phyloP scores from a whole-genome alignment of 75 land plant genomes.

The Pinus taeda region DNA sequence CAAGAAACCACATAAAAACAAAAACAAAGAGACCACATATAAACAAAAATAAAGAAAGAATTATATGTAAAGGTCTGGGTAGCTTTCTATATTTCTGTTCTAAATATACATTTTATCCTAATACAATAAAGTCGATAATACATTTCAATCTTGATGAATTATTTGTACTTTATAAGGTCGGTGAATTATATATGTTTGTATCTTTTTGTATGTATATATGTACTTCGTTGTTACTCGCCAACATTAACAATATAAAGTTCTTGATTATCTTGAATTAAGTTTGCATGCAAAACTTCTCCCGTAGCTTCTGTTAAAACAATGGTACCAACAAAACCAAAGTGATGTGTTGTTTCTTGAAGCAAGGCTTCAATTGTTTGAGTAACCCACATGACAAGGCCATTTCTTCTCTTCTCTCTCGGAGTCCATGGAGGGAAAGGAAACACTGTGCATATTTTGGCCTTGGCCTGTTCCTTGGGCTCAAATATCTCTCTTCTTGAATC shows the following conservation, averaged over 20 bases:
- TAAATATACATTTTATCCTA: too few species aligned
- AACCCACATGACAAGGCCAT: conserved; percentile 16
- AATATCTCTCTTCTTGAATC: neutral
- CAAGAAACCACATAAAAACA: too few species aligned
- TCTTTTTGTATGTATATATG: too few species aligned
- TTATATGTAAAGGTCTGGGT: too few species aligned
- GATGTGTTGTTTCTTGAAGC: conserved; percentile 1
- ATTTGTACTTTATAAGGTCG: too few species aligned
- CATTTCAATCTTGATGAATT: too few species aligned
- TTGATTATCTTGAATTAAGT: conserved; percentile 50
- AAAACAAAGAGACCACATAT: too few species aligned
- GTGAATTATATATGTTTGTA: too few species aligned
- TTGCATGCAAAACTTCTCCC: conserved; percentile 39
- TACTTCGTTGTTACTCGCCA: too few species aligned
- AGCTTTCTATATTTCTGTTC: too few species aligned
- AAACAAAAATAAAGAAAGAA: too few species aligned
- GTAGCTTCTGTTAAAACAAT: conserved; percentile 31
- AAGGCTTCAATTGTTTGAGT: conserved; percentile 11
- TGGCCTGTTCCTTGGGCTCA: neutral
- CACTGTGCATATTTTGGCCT: neutral
- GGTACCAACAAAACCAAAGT: conserved; percentile 9
- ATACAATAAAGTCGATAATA: too few species aligned
- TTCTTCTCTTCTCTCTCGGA: neutral
- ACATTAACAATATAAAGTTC: conserved; percentile 39
- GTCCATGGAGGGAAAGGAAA: conserved; percentile 19